phyloP scores from a whole-genome alignment of 495 filamentous ascomycete species.

The Annulohypoxylon stygium region DNA sequence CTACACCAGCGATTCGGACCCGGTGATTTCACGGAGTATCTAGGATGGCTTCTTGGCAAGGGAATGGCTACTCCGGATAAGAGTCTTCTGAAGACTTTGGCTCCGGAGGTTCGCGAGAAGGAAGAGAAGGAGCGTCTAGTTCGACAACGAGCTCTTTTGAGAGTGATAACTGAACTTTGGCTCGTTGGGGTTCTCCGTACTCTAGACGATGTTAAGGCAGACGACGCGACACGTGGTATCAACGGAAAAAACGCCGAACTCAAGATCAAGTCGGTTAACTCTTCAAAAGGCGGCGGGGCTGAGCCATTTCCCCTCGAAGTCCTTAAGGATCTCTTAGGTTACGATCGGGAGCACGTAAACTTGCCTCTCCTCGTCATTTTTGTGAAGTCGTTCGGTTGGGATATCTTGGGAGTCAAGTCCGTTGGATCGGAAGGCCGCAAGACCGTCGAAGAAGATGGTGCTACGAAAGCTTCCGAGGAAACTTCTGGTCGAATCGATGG shows the following conservation, averaged over 20 bases:
- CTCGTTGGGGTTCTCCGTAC: slow-evolving; percentile 88
- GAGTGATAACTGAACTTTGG: slow-evolving; percentile 96
- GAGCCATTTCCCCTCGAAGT: slow-evolving; percentile 97
- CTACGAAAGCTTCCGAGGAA: slow-evolving; percentile 64
- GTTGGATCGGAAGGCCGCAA: slow-evolving; percentile 80
- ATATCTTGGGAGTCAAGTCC: slow-evolving; percentile 84
- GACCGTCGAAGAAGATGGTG: slow-evolving; percentile 86
- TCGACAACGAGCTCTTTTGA: slow-evolving; percentile 86
- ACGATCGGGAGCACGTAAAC: slow-evolving; percentile 93
- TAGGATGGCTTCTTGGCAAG: slow-evolving; percentile 93
- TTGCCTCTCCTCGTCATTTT: slow-evolving; percentile 92
- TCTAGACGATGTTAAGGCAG: slow-evolving; percentile 89
- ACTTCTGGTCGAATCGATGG: slow-evolving; percentile 61
- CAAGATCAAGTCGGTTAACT: slow-evolving; percentile 61
- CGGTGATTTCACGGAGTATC: slow-evolving; percentile 86
- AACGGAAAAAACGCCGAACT: slow-evolving; percentile 67
- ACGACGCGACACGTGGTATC: slow-evolving; percentile 76
- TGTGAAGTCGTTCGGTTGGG: slow-evolving; percentile 96
- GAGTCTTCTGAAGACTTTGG: slow-evolving; percentile 80
- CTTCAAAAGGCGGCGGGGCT: slow-evolving; percentile 67
- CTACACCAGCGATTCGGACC: slow-evolving; percentile 97
- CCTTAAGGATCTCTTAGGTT: slow-evolving; percentile 92
- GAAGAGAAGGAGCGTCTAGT: slow-evolving; percentile 95
- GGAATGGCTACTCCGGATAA: slow-evolving; percentile 94
- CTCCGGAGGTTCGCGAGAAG: slow-evolving; percentile 85